Evolutionary conservation across 1,139 yeast genomes (phyloP).

Genomic region (Yamadazyma buinensis): DNA sequence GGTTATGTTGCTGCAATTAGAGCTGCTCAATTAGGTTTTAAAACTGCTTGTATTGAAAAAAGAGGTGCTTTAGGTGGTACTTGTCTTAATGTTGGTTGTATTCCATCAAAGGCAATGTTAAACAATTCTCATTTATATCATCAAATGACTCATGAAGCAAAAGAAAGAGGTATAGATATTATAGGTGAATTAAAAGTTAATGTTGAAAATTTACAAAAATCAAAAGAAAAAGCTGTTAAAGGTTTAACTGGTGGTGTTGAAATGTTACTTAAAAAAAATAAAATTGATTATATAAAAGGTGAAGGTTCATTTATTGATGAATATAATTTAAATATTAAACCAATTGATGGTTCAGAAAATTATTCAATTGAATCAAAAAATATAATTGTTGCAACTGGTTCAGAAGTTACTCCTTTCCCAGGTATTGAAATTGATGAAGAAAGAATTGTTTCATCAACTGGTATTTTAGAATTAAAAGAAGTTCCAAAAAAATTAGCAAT

Average conservation of each 20-base stretch:
- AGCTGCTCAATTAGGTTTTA: slow-evolving; percentile 93
- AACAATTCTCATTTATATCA: slow-evolving; percentile 95
- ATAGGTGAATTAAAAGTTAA: slow-evolving; percentile 68
- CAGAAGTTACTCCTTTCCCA: slow-evolving; percentile 98
- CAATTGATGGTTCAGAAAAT: slow-evolving; percentile 78
- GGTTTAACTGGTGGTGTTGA: slow-evolving; percentile 94
- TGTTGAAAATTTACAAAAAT: slow-evolving; percentile 77
- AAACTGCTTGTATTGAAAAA: slow-evolving; percentile 96
- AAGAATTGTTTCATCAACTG: slow-evolving; percentile 95
- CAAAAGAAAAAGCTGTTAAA: slow-evolving; percentile 86
- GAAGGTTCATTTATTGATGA: slow-evolving; percentile 84
- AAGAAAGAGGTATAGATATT: slow-evolving; percentile 86
- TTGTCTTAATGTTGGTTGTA: slow-evolving; percentile 97
- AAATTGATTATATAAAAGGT: slow-evolving; percentile 93
- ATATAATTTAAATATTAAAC: slow-evolving; percentile 72
- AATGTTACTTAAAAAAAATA: slow-evolving; percentile 91
- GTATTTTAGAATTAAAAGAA: slow-evolving; percentile 79
- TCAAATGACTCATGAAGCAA: slow-evolving; percentile 80
- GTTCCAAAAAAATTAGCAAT: slow-evolving; percentile 88
- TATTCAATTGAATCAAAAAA: slow-evolving; percentile 70
- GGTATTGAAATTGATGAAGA: slow-evolving; percentile 96
- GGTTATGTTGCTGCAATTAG: slow-evolving; percentile 98
- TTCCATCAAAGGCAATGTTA: slow-evolving; percentile 92
- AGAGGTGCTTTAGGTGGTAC: slow-evolving; percentile 98
- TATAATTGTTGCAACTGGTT: slow-evolving; percentile 95